Evolutionary conservation across 2,329 filamentous ascomycete genomes (phyloP), one percentile per base, ranked within the genome.

Genomic region (Alternaria brassicicola): DNA sequence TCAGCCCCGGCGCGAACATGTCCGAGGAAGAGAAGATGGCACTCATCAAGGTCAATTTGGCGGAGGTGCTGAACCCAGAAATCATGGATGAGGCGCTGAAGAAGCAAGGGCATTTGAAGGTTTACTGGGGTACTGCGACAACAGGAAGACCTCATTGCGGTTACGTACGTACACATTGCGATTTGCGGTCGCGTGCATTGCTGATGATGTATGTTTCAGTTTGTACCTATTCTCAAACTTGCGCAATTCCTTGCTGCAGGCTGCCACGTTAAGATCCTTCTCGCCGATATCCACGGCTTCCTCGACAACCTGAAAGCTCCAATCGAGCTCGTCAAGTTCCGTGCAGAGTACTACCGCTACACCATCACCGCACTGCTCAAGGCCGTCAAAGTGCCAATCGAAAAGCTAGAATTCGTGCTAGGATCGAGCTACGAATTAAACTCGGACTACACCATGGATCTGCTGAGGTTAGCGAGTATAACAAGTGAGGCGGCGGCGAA

Each of bases 121-220:
- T 96, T 77, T 96, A 96, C 86, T 96, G 91, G 92, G 91, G 90
- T 39, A 94, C 90, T 36, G 91, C 91, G 17, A 92, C 92, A 15
- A 96, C 92, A 0, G 92, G 92, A n/a, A 85, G 89, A 59, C 93
- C 93, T 53, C 93, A 97, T 78, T 91, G 88, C 75, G 93, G 92
- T 67, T 97, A 97, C 84, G 72, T 74, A 65, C n/a, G 70, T 67
- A 26, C 36, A 35, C 15, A 26, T 25, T n/a, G 17, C 28, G 15
- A 19, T 6, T 28, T 35, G 13, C 13, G 19, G 45, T 55, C 45
- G 38, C 23, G 45, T 43, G 52, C 39, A 25, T 55, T 48, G 54
- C 52, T 68, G 30, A 71, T 38, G 35, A 17, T 4, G 10, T 15
- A n/a, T 23, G n/a, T 15, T 17, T 5, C 52, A 76, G 72, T 91